phyloP scores from a whole-genome alignment of 2,329 filamentous ascomycete genomes.

The Arthroderma uncinatum region DNA sequence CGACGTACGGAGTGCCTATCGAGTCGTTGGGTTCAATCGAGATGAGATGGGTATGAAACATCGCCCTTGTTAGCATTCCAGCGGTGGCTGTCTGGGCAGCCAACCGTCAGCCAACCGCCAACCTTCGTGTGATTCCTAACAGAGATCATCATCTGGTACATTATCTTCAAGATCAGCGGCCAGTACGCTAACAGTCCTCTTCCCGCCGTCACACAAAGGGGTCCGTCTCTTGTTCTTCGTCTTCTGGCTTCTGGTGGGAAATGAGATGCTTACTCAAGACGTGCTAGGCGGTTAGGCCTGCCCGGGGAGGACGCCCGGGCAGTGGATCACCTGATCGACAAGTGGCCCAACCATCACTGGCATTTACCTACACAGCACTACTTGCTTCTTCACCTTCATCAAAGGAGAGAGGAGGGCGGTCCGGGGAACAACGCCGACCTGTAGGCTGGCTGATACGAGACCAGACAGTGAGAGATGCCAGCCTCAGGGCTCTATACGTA shows the following conservation, averaged over 20 bases:
- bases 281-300: too few relatives aligned
- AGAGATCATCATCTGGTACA: background rate
- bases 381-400: too few relatives aligned
- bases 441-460: too few relatives aligned
- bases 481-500: background rate
- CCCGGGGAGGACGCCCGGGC: background rate
- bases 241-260: too few relatives aligned
- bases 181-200: background rate
- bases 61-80: background rate
- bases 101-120: background rate
- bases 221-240: background rate
- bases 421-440: too few relatives aligned
- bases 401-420: too few relatives aligned
- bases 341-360: background rate
- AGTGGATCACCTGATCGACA: background rate
- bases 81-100: slow-evolving; percentile 1
- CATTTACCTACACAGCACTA: too few relatives aligned
- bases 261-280: too few relatives aligned
- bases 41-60: slow-evolving; percentile 4
- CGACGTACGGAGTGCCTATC: background rate
- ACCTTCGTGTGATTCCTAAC: background rate
- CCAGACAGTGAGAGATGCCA: too few relatives aligned
- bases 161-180: background rate
- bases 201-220: background rate
- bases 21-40: background rate